phyloP scores from a whole-genome alignment of 2,329 filamentous ascomycete species.

The Hymenotorrendiella dingleyae region DNA sequence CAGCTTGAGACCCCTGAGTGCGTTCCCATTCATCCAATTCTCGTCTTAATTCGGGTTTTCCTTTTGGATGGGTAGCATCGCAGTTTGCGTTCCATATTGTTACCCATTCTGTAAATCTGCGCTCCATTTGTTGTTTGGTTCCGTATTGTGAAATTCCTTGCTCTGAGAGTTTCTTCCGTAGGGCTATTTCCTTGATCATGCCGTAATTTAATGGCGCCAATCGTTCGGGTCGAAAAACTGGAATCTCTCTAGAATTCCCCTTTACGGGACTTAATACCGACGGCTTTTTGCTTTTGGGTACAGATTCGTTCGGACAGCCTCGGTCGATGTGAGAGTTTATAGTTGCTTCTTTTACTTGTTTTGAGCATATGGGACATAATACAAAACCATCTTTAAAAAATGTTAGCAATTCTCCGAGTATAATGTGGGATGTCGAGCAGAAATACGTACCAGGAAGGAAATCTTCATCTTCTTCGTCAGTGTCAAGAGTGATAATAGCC shows the following conservation, averaged over 20 bases:
- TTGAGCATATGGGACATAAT: slow-evolving; percentile 71
- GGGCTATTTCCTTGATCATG: slow-evolving; percentile 69
- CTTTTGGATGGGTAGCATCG: slow-evolving; percentile 69
- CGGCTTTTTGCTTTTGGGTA: not conserved
- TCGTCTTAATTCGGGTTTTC: slow-evolving; percentile 63
- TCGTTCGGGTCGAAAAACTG: slow-evolving; percentile 18
- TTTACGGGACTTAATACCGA: slow-evolving; percentile 5
- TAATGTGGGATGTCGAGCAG: not conserved
- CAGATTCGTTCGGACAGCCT: slow-evolving; percentile 18
- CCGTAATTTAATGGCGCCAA: slow-evolving; percentile 81
- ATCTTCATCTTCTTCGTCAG: slow-evolving; percentile 24
- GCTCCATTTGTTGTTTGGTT: slow-evolving; percentile 62
- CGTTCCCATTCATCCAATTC: slow-evolving; percentile 86
- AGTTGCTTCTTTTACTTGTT: slow-evolving; percentile 70
- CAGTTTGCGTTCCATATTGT: slow-evolving; percentile 97
- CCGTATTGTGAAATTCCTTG: slow-evolving; percentile 72
- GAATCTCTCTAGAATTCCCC: slow-evolving; percentile 4
- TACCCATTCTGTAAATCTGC: slow-evolving; percentile 85
- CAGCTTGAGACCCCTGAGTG: slow-evolving; percentile 62
- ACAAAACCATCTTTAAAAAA: slow-evolving; percentile 52
- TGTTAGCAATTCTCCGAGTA: slow-evolving; percentile 4
- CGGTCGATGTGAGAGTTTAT: slow-evolving; percentile 79
- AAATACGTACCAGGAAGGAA: slow-evolving; percentile 24
- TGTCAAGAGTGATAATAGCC: slow-evolving; percentile 29
- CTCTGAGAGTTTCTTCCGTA: slow-evolving; percentile 77